phyloP scores from a whole-genome alignment of 148 eudicot species.

The Spergularia bocconei region DNA sequence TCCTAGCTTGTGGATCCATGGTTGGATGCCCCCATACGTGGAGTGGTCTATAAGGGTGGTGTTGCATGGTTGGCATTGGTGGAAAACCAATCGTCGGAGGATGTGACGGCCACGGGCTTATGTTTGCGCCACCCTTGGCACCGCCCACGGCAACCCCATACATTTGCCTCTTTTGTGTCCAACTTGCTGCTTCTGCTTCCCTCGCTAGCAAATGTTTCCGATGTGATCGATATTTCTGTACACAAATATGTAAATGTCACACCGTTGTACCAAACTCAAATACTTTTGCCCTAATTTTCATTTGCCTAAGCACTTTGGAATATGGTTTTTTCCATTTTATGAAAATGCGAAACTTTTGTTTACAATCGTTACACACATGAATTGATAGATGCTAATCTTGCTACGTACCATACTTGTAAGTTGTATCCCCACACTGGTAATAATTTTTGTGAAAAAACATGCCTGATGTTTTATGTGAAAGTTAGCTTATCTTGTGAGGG shows the following conservation, averaged over 20 bases:
- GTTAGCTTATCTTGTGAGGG: background rate
- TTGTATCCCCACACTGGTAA: too few relatives aligned
- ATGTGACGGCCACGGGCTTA: conserved; percentile 51
- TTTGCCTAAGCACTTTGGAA: too few relatives aligned
- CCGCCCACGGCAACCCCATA: conserved; percentile 45
- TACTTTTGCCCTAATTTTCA: too few relatives aligned
- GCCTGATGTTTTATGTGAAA: background rate
- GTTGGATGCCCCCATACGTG: conserved; percentile 99
- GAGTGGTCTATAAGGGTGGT: conserved; percentile 65
- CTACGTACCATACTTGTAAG: too few relatives aligned
- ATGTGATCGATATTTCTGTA: conserved; percentile 89
- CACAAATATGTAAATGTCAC: background rate
- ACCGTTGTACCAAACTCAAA: too few relatives aligned
- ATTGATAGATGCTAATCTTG: too few relatives aligned
- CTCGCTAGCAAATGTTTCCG: conserved; percentile 78
- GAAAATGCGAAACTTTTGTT: too few relatives aligned
- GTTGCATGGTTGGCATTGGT: conserved; percentile 48
- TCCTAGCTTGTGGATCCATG: conserved; percentile 44
- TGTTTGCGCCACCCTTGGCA: conserved; percentile 38
- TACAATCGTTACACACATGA: too few relatives aligned
- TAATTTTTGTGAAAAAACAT: too few relatives aligned
- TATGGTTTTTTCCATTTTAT: too few relatives aligned
- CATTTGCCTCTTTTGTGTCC: conserved; percentile 78
- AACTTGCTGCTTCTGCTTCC: conserved; percentile 86
- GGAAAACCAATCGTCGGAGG: conserved; percentile 81